Conservation (phyloP, 371 early-diverging fungal species). For the Mortierella sp. region DNA sequence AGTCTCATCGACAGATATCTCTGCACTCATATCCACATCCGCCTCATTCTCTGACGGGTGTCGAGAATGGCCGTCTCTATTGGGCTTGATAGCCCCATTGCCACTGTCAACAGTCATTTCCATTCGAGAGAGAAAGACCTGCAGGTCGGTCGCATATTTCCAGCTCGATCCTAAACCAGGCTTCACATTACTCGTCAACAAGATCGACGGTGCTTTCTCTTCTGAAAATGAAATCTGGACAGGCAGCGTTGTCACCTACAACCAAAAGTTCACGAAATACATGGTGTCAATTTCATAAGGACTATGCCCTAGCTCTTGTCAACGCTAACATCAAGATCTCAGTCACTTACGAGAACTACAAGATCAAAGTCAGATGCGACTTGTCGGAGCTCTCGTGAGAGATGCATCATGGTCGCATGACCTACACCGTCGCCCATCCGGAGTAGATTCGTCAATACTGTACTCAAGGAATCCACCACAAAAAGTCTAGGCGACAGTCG, state of each 20-base stretch:
- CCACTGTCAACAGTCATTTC: neutral
- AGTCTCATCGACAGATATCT: neutral
- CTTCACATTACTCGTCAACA: constrained; percentile 26
- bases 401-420: constrained; percentile 52
- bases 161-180: constrained; percentile 42
- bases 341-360: constrained; percentile 30
- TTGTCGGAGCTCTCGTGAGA: constrained; percentile 33
- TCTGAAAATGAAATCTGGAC: constrained; percentile 31
- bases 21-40: neutral
- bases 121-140: constrained; percentile 31
- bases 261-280: neutral
- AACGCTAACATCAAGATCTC: neutral
- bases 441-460: constrained; percentile 24
- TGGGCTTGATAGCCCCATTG: neutral
- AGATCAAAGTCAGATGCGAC: constrained; percentile 28
- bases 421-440: constrained; percentile 35
- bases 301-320: neutral
- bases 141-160: constrained; percentile 45
- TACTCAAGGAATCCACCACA: constrained; percentile 33
- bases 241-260: constrained; percentile 34
- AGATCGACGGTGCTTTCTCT: constrained; percentile 48
- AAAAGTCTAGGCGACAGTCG: constrained; percentile 10
- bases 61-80: neutral
- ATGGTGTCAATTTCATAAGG: neutral
- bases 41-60: constrained; percentile 6